These are phyloP conservation scores for Actinidia polygama DNA, from an alignment of 179 eudicot species.

Conservation along the genomic window DNA sequence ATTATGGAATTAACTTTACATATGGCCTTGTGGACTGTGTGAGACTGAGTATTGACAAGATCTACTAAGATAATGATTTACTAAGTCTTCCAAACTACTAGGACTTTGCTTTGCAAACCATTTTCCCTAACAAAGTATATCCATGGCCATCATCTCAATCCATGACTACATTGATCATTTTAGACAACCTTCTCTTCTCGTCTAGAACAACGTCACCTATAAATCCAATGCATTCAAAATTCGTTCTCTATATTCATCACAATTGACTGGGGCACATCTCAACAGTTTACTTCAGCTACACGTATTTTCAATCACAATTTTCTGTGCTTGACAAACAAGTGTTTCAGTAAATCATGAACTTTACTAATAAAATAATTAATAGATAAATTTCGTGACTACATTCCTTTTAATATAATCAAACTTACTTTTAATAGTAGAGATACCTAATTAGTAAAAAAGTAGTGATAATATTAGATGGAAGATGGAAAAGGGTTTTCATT, in stretches of 20 bases:
- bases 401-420: not conserved
- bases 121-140: not conserved
- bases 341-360: not conserved
- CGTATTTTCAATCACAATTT: not conserved
- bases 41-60: not conserved
- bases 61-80: not conserved
- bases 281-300: not conserved
- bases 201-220: not conserved
- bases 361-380: not conserved
- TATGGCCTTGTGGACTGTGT: not conserved
- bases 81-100: not conserved
- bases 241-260: not conserved
- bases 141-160: not conserved
- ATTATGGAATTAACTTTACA: constrained; percentile 1
- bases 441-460: too few relatives aligned
- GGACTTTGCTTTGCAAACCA: not conserved
- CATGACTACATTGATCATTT: not conserved
- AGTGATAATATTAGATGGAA: too few relatives aligned
- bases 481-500: too few relatives aligned
- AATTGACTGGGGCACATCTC: not conserved
- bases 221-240: not conserved
- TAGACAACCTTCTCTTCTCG: not conserved
- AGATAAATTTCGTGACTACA: not conserved
- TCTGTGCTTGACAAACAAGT: not conserved
- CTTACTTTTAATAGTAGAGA: too few relatives aligned